These are phyloP conservation scores for Phytophthora syringae DNA, from an alignment of 352 stramenopile species.

Conservation along the genomic window DNA sequence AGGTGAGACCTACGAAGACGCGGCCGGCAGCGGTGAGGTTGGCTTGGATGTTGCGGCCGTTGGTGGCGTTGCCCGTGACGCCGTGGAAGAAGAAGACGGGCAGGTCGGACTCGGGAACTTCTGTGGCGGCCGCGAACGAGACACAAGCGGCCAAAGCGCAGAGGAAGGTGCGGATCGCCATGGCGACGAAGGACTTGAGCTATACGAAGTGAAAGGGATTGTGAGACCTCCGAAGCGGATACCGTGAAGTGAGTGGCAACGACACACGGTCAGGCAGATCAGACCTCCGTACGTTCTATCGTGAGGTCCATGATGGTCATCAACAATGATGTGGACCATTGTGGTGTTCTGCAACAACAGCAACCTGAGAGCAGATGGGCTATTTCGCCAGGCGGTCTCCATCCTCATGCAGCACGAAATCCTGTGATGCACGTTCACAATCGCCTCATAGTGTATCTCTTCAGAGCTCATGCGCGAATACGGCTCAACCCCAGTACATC, in stretches of 20 bases:
- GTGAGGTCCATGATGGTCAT: no score
- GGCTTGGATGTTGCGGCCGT: slow-evolving; percentile 37
- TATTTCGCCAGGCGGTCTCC: no score
- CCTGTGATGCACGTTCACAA: no score
- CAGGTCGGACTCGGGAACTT: slow-evolving; percentile 26
- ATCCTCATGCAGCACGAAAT: no score
- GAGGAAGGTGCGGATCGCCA: slow-evolving; percentile 23
- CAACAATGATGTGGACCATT: no score
- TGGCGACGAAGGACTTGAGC: slow-evolving; percentile 9
- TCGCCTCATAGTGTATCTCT: no score
- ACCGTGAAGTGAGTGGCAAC: slow-evolving; percentile 8
- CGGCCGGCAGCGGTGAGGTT: slow-evolving; percentile 41
- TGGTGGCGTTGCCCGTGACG: slow-evolving; percentile 35
- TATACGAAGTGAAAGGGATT: slow-evolving; percentile 26
- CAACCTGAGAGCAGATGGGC: no score
- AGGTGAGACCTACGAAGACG: slow-evolving; percentile 46
- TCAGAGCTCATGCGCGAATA: background rate
- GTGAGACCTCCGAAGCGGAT: slow-evolving; percentile 15
- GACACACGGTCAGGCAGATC: slow-evolving; percentile 7
- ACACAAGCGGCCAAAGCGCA: background rate
- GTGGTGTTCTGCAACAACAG: no score
- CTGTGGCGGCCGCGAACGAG: slow-evolving; percentile 6
- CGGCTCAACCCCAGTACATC: background rate
- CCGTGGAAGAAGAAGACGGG: slow-evolving; percentile 31
- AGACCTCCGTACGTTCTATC: no score